Evolutionary conservation across 2,329 filamentous ascomycete species (phyloP), one percentile per base, ranked within the genome.

Genomic region (Paraconiothyrium sp.): DNA sequence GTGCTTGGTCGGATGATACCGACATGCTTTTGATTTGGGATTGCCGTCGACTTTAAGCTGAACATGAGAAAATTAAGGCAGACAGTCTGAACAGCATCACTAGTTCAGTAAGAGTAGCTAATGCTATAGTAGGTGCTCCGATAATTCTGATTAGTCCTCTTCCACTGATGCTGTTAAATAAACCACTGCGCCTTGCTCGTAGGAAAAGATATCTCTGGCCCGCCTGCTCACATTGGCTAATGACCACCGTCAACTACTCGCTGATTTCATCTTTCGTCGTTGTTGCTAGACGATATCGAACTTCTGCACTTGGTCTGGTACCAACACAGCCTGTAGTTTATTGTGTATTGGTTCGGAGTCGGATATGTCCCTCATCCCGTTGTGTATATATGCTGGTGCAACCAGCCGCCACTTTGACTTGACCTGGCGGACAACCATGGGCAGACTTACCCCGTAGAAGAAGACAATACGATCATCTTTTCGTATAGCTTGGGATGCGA

Each of bases 321-420:
- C 37, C 14, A 16, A 6, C 16, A 16, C 3, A 41, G 37, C 37
- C 14, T 16, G 37, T 16, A 41, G 37, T 16, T 14, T 41, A 16
- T 41, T 41, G 37, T 5, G 35, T 37, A 16, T 41, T 14, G 11
- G 16, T 16, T 41, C 37, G 35, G 35, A 14, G 6, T 41, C 14
- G 2, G 22, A 27, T 30, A 30, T 30, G 27, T 52, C 49, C 37
- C 30, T 20, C 57, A 54, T 58, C n/a, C 20, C 47, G 34, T 37
- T 37, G n/a, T 58, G 20, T 14, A 58, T 27, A 20, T 58, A 58
- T 13, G 57, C 57, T 24, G 57, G 57, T 14, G 57, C 57, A 8
- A 59, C 27, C 8, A 59, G 43, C n/a, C 35, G 22, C 48, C 48
- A 59, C 3, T 24, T 30, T 4, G 41, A 44, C 11, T 30, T 14